Conservation (phyloP, 2,329 filamentous ascomycete species). For the Colletotrichum liriopes region DNA sequence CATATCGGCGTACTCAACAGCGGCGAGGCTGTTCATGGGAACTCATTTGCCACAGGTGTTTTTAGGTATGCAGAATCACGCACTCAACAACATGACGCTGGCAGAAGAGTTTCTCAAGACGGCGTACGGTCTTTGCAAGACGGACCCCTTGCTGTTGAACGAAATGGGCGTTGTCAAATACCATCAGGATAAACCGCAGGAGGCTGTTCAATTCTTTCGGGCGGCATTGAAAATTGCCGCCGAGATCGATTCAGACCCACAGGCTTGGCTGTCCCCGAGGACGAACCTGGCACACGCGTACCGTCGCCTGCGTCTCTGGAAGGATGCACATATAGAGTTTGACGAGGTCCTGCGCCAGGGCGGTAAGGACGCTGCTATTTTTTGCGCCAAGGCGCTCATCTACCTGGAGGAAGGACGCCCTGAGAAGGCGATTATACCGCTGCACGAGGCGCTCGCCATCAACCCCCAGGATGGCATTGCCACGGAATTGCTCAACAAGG, state of each 20-base stretch:
- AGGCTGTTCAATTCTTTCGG: conserved; percentile 84
- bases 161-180: conserved; percentile 98
- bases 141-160: conserved; percentile 92
- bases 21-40: conserved; percentile 94
- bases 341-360: conserved; percentile 89
- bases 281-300: conserved; percentile 93
- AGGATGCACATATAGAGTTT: conserved; percentile 84
- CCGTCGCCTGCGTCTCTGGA: conserved; percentile 78
- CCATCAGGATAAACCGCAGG: conserved; percentile 84
- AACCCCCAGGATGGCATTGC: conserved; percentile 86
- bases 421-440: conserved; percentile 83
- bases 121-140: conserved; percentile 85
- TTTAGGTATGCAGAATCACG: conserved; percentile 97
- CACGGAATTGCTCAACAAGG: conserved; percentile 82
- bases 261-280: conserved; percentile 86
- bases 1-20: conserved; percentile 97
- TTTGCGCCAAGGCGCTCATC: conserved; percentile 87
- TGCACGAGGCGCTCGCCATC: conserved; percentile 89
- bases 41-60: conserved; percentile 97
- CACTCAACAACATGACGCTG: conserved; percentile 93
- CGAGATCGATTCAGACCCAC: conserved; percentile 85
- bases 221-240: conserved; percentile 83
- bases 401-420: conserved; percentile 82
- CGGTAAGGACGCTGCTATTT: conserved; percentile 83
- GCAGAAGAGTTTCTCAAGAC: conserved; percentile 96